A percentile compares a stretch with the other conserved stretches of the same genome.
phyloP scores from a whole-genome alignment of 768 basidiomycete genomes.

The Pisolithus sp. region DNA sequence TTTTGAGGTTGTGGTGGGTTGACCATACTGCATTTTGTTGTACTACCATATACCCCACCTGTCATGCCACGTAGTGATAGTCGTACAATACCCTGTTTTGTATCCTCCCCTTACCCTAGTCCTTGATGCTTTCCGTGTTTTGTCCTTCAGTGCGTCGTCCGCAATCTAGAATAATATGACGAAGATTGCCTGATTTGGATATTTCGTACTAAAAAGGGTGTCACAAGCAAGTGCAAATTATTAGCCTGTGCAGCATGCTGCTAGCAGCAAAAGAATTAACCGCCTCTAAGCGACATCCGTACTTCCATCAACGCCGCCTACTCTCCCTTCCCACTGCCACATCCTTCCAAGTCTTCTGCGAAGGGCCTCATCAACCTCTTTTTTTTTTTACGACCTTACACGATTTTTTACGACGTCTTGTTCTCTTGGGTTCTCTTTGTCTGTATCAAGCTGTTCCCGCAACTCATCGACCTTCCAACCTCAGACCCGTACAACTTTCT shows the following conservation, averaged over 20 bases:
- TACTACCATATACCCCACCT: conserved; percentile 12
- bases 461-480: conserved; percentile 19
- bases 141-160: too few relatives aligned
- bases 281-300: conserved; percentile 23
- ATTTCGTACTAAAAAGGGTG: conserved; percentile 15
- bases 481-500: conserved; percentile 12
- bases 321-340: conserved; percentile 18
- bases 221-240: conserved; percentile 18
- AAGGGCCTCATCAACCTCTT: conserved; percentile 21
- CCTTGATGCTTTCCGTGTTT: background rate
- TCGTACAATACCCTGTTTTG: background rate
- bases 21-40: conserved; percentile 9
- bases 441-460: conserved; percentile 18
- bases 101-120: background rate
- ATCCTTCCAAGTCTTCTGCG: conserved; percentile 19
- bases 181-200: conserved; percentile 6
- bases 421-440: conserved; percentile 35
- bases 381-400: conserved; percentile 56
- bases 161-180: too few relatives aligned
- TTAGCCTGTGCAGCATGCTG: conserved; percentile 7
- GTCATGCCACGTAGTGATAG: background rate
- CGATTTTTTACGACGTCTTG: conserved; percentile 63
- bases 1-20: too few relatives aligned
- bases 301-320: conserved; percentile 30
- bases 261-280: conserved; percentile 28